Base-by-base conservation (phyloP, 306 rosid genomes). In the Cicer pinnatifidum region DNA sequence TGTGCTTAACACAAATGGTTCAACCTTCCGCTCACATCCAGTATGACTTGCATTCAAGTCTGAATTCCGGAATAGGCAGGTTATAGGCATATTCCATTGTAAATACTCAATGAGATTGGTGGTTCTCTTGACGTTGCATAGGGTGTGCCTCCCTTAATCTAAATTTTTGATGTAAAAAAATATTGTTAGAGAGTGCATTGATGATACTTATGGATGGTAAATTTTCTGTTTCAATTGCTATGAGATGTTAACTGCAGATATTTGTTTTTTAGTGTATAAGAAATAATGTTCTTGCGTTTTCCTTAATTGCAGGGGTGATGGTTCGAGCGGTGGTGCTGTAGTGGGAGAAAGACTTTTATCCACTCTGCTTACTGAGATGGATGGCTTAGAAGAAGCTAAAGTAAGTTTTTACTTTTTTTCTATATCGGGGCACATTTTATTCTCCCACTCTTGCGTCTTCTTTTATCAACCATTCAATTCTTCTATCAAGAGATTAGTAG, bases 301-400 rank as follows among this genome's bases (percentile, higher is more conserved):
- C 71, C 67, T 20, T 58, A 71, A 86, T 71, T 62, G 60, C 85
- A 93, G 98, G 64, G 94, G 96, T 81, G 89, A 90, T 83, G 81
- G 80, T 73, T 94, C 97, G 69, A 88, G 95, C 83, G 78, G 83
- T 76, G 86, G 82, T 58, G 33, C 73, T 8, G 66, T 86, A 1
- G 96, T 88, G 11, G 92, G 92, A 44, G 98, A 93, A 82, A 91
- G 98, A 85, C 96, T 91, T 84, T 85, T 91, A 62, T 86, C 98
- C 61, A 93, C 98, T 56, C 78, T 93, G 80, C 86, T 93, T 20
- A 93, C 97, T 11, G 98, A 93, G 78, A 93, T 93, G 90, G 96
- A 93, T 86, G 98, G 98, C 73, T 81, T 93, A 71, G 96, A 89
- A 83, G 97, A 91, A 85, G 89, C 97, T 63, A 93, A 86, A 88